A percentile compares a stretch with the other conserved stretches of the same genome.
Evolutionary conservation across 257 asterid genomes (phyloP).

Genomic region (Prunella vulgaris): DNA sequence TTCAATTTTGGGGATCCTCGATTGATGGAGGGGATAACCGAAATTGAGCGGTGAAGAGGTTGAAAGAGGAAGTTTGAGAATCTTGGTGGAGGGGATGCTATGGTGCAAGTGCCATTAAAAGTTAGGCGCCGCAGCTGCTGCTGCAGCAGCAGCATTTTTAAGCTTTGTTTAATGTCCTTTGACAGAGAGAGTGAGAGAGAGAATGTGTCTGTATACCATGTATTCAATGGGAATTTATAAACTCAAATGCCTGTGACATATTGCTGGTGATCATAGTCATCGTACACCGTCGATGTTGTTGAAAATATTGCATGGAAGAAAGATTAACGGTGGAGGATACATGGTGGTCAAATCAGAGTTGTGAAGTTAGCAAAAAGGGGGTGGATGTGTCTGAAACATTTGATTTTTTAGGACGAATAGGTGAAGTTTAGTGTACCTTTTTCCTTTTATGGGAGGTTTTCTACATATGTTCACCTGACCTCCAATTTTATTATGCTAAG

Average conservation of each 20-base stretch:
- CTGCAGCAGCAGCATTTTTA: constrained; percentile 6
- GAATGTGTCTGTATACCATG: constrained; percentile 34
- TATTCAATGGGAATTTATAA: neutral
- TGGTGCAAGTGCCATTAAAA: too few relatives aligned
- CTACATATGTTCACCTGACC: too few relatives aligned
- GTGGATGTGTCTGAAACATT: constrained; percentile 14
- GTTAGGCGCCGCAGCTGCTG: too few relatives aligned
- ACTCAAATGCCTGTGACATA: neutral
- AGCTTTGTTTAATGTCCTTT: constrained; percentile 14
- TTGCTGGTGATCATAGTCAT: neutral
- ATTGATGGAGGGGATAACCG: too few relatives aligned
- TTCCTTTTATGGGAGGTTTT: neutral
- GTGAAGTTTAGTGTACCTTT: constrained; percentile 19
- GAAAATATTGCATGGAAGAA: neutral
- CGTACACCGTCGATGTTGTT: neutral
- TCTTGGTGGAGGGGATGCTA: too few relatives aligned
- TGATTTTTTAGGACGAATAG: neutral
- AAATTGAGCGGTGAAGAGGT: too few relatives aligned
- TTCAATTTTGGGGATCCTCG: too few relatives aligned
- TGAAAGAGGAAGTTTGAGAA: too few relatives aligned
- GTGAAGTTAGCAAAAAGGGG: constrained; percentile 13
- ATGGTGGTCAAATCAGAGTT: neutral
- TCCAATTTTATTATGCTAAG: too few relatives aligned
- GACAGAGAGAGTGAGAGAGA: constrained; percentile 12
- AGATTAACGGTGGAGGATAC: neutral